Conservation (phyloP, 305 asterid genomes). For the Fraxinus velutina region DNA sequence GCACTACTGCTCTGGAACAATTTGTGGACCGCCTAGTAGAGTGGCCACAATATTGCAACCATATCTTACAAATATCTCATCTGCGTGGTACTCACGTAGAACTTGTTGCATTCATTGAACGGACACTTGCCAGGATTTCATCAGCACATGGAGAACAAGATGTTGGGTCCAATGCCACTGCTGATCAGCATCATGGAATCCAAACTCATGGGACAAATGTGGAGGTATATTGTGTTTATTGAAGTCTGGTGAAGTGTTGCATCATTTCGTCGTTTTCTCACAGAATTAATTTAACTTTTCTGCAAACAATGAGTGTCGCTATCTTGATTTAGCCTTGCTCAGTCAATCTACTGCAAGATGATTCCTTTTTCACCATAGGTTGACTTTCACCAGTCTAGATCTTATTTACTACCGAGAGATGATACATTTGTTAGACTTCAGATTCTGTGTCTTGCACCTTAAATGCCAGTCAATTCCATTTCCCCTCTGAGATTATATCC, state of each 20-base stretch:
- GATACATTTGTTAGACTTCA: background rate
- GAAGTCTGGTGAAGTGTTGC: background rate
- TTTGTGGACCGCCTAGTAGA: constrained; percentile 90
- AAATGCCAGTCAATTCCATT: background rate
- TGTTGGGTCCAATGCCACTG: constrained; percentile 32
- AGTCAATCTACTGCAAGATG: constrained; percentile 1
- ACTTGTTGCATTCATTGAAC: constrained; percentile 70
- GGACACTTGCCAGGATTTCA: constrained; percentile 69
- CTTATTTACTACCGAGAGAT: background rate
- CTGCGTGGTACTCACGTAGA: constrained; percentile 75
- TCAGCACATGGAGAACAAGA: constrained; percentile 73
- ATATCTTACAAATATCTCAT: constrained; percentile 94
- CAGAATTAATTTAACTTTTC: background rate
- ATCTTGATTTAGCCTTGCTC: constrained; percentile 13
- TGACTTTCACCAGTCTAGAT: background rate
- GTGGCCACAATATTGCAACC: constrained; percentile 99
- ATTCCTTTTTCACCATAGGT: background rate
- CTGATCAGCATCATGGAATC: constrained; percentile 30
- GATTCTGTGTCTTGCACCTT: background rate
- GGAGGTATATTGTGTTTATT: constrained; percentile 50
- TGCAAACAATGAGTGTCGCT: background rate
- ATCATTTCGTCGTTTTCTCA: background rate
- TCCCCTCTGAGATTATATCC: background rate
- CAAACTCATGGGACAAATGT: constrained; percentile 46
- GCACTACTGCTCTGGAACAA: constrained; percentile 91